These are phyloP conservation scores for Citrus maxima DNA, from an alignment of 345 rosid genomes.

Conservation along the genomic window DNA sequence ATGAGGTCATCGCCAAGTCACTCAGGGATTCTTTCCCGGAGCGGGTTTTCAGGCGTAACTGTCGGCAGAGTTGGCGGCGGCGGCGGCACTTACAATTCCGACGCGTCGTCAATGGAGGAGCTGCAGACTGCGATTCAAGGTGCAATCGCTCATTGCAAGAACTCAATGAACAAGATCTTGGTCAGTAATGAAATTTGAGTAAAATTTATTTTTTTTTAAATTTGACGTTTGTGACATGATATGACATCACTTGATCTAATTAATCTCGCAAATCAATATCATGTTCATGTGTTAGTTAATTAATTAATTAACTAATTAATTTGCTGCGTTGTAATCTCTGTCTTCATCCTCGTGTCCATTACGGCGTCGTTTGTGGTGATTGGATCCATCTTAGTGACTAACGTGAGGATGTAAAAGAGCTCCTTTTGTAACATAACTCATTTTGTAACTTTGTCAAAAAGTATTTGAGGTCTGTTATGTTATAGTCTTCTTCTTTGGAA, in stretches of 20 bases:
- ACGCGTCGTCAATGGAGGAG: conserved; percentile 78
- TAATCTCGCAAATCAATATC: not conserved
- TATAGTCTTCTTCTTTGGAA: not conserved
- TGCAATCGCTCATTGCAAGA: conserved; percentile 89
- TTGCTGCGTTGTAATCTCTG: not conserved
- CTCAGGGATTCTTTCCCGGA: conserved; percentile 65
- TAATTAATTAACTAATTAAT: not conserved
- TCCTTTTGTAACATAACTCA: not conserved
- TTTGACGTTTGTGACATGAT: not conserved
- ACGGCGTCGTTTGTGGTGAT: not conserved
- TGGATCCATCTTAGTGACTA: not conserved
- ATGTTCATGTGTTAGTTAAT: not conserved
- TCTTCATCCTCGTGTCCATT: not conserved
- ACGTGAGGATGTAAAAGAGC: conserved; percentile 5
- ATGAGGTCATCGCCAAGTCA: conserved; percentile 90
- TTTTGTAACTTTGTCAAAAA: not conserved
- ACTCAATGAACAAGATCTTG: conserved; percentile 56
- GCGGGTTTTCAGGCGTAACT: conserved; percentile 25
- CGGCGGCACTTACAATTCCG: conserved; percentile 25
- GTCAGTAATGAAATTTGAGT: conserved; percentile 42
- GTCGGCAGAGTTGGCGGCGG: not conserved
- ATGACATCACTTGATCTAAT: not conserved
- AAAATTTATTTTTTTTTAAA: not conserved
- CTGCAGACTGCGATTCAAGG: conserved; percentile 92
- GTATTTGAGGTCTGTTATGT: not conserved